Percentiles rank a stretch among this genome's conserved stretches.
Conservation (phyloP, 768 basidiomycete species). For the Suillus subaureus region DNA sequence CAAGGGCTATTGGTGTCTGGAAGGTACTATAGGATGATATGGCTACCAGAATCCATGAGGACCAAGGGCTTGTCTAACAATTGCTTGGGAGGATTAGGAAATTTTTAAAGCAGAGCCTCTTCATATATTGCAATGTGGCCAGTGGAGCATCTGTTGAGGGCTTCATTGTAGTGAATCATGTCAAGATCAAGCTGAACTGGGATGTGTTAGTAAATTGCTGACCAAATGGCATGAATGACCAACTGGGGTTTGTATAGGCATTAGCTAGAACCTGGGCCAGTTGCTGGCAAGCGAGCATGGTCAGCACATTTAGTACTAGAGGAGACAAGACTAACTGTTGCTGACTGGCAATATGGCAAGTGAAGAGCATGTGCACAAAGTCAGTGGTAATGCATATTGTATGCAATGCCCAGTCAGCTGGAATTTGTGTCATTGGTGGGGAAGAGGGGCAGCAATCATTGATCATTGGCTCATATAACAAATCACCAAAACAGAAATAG, state of each 20-base stretch:
- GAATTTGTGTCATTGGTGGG: neutral
- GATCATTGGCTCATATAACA: neutral
- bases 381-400: neutral
- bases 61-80: neutral
- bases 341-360: rapidly evolving
- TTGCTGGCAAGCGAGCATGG: neutral
- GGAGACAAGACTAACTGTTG: neutral
- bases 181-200: neutral
- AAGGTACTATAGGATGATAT: neutral
- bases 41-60: rapidly evolving
- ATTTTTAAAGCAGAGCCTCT: neutral
- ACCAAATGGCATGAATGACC: neutral
- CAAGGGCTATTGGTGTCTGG: neutral
- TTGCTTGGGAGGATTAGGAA: neutral
- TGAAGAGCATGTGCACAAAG: neutral
- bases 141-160: neutral
- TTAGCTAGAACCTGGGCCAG: neutral
- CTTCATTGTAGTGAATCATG: neutral
- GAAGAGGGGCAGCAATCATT: too few relatives aligned
- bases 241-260: neutral
- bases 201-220: neutral
- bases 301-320: neutral
- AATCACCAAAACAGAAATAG: neutral
- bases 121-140: neutral
- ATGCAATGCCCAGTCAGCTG: neutral